Conservation (phyloP, 495 filamentous ascomycete genomes). For the Daldinia grandis region DNA sequence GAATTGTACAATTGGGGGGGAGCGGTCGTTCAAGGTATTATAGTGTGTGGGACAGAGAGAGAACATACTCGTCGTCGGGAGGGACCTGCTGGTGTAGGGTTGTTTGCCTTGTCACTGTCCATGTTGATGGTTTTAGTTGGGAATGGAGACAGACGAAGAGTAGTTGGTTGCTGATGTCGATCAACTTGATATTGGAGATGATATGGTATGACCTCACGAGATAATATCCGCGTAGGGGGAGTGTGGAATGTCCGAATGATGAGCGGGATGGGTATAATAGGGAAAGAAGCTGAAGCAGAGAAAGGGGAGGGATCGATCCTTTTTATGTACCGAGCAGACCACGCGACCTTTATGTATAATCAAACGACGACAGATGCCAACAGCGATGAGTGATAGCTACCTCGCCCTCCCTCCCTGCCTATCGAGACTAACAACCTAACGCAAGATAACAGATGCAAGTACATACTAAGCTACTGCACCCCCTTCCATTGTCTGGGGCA, state of each 20-base stretch:
- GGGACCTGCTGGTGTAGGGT: constrained; percentile 10
- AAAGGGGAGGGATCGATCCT: constrained; percentile 11
- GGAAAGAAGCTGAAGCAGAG: neutral
- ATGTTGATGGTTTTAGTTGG: constrained; percentile 24
- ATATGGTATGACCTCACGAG: neutral
- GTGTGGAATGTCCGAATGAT: neutral
- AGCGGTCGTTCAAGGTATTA: no score
- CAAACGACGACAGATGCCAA: constrained; percentile 19
- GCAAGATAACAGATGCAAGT: constrained; percentile 6
- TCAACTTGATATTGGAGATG: neutral
- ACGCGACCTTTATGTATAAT: constrained; percentile 21
- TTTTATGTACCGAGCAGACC: constrained; percentile 27
- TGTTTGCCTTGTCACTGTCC: constrained; percentile 35
- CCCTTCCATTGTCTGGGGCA: constrained; percentile 18
- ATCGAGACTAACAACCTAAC: neutral
- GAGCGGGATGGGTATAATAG: neutral
- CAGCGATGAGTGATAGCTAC: constrained; percentile 1
- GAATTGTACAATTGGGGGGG: neutral
- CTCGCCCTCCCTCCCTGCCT: constrained; percentile 2
- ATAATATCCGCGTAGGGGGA: neutral
- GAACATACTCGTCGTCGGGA: constrained; percentile 43
- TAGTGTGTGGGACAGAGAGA: neutral
- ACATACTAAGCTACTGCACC: constrained; percentile 22
- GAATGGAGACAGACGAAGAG: neutral
- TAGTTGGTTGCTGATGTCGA: neutral